Percentiles rank a stretch among this genome's conserved stretches.
These are phyloP conservation scores for Dothidotthia symphoricarpi DNA, from an alignment of 2,329 filamentous ascomycete genomes.

Conservation along the genomic window DNA sequence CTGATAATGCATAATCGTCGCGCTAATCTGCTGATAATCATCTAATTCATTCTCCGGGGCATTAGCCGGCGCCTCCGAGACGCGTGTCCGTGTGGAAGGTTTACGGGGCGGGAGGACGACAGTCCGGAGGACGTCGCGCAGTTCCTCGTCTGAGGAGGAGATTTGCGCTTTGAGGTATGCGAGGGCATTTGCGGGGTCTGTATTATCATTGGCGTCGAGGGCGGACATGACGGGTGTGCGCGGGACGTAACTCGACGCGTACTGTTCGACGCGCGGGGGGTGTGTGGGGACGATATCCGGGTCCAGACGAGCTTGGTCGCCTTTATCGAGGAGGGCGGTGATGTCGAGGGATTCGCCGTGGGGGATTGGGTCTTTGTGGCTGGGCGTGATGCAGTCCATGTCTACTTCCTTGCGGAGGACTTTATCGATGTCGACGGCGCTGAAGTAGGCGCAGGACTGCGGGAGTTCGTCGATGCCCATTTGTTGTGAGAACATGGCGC, in stretches of 20 bases:
- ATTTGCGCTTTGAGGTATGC: slow-evolving; percentile 84
- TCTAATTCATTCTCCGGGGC: no score
- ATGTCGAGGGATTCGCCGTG: slow-evolving; percentile 89
- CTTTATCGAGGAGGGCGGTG: slow-evolving; percentile 69
- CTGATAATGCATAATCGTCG: no score
- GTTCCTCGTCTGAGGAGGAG: slow-evolving; percentile 67
- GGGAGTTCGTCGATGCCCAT: slow-evolving; percentile 94
- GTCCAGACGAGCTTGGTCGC: slow-evolving; percentile 67
- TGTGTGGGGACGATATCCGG: slow-evolving; percentile 57
- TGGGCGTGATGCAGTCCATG: slow-evolving; percentile 94
- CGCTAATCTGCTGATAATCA: no score
- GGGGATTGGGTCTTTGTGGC: slow-evolving; percentile 72
- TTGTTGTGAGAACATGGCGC: slow-evolving; percentile 96
- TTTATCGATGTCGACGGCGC: slow-evolving; percentile 89
- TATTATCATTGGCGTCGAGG: slow-evolving; percentile 49
- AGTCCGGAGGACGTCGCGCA: slow-evolving; percentile 70
- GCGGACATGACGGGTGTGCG: slow-evolving; percentile 77
- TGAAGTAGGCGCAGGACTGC: slow-evolving; percentile 93
- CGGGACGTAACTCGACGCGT: slow-evolving; percentile 68
- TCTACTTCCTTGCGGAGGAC: slow-evolving; percentile 97
- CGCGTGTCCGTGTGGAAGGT: no score
- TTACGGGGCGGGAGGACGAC: no score
- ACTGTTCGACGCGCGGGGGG: slow-evolving; percentile 60
- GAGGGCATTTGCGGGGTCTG: slow-evolving; percentile 42
- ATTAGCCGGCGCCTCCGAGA: no score